Evolutionary conservation across 2,329 filamentous ascomycete genomes (phyloP).

Genomic region (Lachnellula hyalina): DNA sequence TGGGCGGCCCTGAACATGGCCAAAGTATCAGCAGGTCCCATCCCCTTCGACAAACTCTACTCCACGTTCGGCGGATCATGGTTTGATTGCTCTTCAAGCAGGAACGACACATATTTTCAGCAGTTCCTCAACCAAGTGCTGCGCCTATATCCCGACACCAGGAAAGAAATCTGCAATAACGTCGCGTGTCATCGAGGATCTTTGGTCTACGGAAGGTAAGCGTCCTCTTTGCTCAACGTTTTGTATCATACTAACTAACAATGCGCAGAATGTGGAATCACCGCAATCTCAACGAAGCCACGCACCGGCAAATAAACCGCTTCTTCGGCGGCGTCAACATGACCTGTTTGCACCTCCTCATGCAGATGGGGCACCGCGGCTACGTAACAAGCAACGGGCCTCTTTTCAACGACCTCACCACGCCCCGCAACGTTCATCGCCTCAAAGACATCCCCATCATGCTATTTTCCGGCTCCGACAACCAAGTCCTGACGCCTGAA

Average conservation of each 20-base stretch:
- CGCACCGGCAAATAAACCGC: slow-evolving; percentile 54
- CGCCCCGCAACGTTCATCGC: slow-evolving; percentile 43
- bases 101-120: slow-evolving; percentile 45
- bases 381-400: slow-evolving; percentile 49
- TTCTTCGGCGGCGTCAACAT: slow-evolving; percentile 61
- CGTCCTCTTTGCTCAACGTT: neutral
- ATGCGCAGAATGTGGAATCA: slow-evolving; percentile 50
- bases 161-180: slow-evolving; percentile 55
- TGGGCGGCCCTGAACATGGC: slow-evolving; percentile 52
- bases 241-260: neutral
- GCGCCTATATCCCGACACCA: slow-evolving; percentile 50
- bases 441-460: slow-evolving; percentile 50
- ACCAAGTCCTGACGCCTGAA: slow-evolving; percentile 49
- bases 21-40: slow-evolving; percentile 45
- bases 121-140: slow-evolving; percentile 49
- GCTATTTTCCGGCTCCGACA: slow-evolving; percentile 51
- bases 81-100: slow-evolving; percentile 48
- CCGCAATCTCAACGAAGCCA: slow-evolving; percentile 58
- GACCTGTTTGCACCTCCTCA: slow-evolving; percentile 50
- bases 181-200: slow-evolving; percentile 55
- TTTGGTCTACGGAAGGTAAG: slow-evolving; percentile 54
- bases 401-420: slow-evolving; percentile 42
- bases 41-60: slow-evolving; percentile 48
- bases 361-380: slow-evolving; percentile 48
- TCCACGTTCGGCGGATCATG: slow-evolving; percentile 43